phyloP scores from a whole-genome alignment of 2,329 filamentous ascomycete genomes.

The Incumbomyces delicatus region DNA sequence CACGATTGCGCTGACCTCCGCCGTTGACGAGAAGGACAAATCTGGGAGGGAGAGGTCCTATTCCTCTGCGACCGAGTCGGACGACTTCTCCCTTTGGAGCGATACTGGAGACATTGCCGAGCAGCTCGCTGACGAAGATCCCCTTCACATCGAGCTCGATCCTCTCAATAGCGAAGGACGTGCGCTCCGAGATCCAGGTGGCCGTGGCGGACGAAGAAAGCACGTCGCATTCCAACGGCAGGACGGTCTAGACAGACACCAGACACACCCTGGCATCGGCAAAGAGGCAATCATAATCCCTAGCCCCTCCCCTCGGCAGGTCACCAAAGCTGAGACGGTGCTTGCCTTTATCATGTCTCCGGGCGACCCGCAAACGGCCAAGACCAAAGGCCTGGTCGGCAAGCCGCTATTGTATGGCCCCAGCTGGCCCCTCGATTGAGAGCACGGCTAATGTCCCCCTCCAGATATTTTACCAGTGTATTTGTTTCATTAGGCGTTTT shows the following conservation, averaged over 20 bases:
- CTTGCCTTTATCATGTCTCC: slow-evolving; percentile 78
- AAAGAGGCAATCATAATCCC: slow-evolving; percentile 81
- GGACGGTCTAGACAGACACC: slow-evolving; percentile 33
- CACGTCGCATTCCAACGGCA: slow-evolving; percentile 18
- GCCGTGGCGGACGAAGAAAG: slow-evolving; percentile 21
- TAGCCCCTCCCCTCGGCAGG: slow-evolving; percentile 50
- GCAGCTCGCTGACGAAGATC: slow-evolving; percentile 75
- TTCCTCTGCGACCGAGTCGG: slow-evolving; percentile 42
- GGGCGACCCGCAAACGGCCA: slow-evolving; percentile 55
- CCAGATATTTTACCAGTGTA: slow-evolving; percentile 87
- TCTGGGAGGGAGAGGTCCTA: slow-evolving; percentile 41
- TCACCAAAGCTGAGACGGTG: slow-evolving; percentile 58
- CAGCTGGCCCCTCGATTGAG: not conserved
- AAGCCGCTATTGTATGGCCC: slow-evolving; percentile 74
- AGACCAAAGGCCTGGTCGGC: slow-evolving; percentile 86
- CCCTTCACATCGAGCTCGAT: slow-evolving; percentile 59
- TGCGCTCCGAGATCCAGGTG: slow-evolving; percentile 23
- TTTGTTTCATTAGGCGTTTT: slow-evolving; percentile 56
- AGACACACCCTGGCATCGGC: slow-evolving; percentile 32
- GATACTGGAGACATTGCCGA: slow-evolving; percentile 93
- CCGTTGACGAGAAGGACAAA: slow-evolving; percentile 39
- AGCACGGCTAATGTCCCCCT: slow-evolving; percentile 19
- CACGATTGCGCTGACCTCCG: slow-evolving; percentile 30
- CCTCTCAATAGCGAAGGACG: slow-evolving; percentile 34
- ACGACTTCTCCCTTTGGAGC: slow-evolving; percentile 74